Percentiles rank a stretch among this genome's conserved stretches.
phyloP scores from a whole-genome alignment of 2,329 filamentous ascomycete species.

The Ophiostoma perfectum region DNA sequence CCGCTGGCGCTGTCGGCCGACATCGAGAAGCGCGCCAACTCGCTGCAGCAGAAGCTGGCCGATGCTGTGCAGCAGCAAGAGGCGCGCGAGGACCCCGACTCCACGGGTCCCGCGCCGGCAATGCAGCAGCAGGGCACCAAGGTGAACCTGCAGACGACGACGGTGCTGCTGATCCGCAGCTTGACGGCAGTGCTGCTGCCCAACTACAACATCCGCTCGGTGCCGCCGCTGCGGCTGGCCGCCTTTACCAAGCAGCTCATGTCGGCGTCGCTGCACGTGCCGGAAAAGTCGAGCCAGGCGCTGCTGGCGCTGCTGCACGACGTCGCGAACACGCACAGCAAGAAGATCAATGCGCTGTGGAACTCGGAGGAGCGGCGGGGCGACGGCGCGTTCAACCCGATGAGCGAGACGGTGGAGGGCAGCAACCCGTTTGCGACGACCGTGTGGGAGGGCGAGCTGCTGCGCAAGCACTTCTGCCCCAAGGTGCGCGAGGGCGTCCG shows the following conservation, averaged over 20 bases:
- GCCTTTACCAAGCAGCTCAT: conserved; percentile 91
- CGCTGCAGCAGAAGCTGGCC: conserved; percentile 65
- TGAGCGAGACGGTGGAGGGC: conserved; percentile 68
- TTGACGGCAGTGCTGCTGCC: conserved; percentile 78
- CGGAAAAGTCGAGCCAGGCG: conserved; percentile 82
- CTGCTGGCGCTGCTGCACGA: conserved; percentile 72
- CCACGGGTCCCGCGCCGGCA: not conserved
- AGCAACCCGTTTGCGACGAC: conserved; percentile 88
- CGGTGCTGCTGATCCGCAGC: conserved; percentile 82
- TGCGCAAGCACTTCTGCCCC: conserved; percentile 80
- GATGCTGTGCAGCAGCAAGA: conserved; percentile 33
- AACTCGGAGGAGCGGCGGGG: conserved; percentile 89
- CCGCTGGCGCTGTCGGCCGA: conserved; percentile 75
- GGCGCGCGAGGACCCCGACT: conserved; percentile 24
- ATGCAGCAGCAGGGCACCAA: conserved; percentile 46
- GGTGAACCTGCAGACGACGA: conserved; percentile 92
- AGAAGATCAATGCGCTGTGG: conserved; percentile 82
- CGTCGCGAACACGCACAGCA: conserved; percentile 73
- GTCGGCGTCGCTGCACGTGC: conserved; percentile 73
- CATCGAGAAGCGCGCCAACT: conserved; percentile 73
- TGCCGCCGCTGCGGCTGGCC: conserved; percentile 79
- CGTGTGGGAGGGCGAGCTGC: conserved; percentile 86
- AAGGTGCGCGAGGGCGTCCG: conserved; percentile 71
- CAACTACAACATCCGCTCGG: conserved; percentile 62
- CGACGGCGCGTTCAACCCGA: conserved; percentile 76